Percentiles rank a stretch among this genome's conserved stretches.
Conservation (phyloP, 768 basidiomycete genomes). For the Trametes punicea region DNA sequence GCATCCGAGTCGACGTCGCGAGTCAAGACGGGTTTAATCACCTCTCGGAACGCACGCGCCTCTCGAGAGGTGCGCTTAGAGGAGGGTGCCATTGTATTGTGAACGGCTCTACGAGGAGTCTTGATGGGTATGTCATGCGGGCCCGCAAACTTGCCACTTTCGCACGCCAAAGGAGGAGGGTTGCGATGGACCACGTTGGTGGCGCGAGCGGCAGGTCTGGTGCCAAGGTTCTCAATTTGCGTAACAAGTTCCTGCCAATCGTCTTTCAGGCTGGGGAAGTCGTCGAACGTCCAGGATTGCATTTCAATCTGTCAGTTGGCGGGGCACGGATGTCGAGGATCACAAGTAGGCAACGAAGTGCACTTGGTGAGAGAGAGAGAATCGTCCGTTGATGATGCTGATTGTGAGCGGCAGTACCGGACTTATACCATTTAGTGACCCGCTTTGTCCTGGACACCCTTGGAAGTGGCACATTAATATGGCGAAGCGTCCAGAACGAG, state of each 20-base stretch:
- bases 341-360: not conserved
- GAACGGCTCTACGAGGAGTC: too few relatives aligned
- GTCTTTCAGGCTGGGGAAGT: not conserved
- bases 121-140: too few relatives aligned
- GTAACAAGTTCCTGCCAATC: not conserved
- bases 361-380: not conserved
- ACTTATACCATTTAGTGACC: not conserved
- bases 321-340: not conserved
- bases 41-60: not conserved
- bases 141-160: too few relatives aligned
- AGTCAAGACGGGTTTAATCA: not conserved
- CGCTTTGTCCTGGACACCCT: not conserved
- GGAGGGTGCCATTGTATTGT: not conserved
- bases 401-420: not conserved
- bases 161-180: not conserved
- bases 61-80: not conserved
- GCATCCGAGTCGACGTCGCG: not conserved
- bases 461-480: not conserved
- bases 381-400: not conserved
- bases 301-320: not conserved
- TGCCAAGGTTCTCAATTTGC: not conserved
- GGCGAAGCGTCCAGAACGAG: not conserved
- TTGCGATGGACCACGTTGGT: too few relatives aligned
- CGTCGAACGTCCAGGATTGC: not conserved
- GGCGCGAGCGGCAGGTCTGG: not conserved